Evolutionary conservation across 169 alveolate species (phyloP).

Genomic region (Cryptosporidium felis): DNA sequence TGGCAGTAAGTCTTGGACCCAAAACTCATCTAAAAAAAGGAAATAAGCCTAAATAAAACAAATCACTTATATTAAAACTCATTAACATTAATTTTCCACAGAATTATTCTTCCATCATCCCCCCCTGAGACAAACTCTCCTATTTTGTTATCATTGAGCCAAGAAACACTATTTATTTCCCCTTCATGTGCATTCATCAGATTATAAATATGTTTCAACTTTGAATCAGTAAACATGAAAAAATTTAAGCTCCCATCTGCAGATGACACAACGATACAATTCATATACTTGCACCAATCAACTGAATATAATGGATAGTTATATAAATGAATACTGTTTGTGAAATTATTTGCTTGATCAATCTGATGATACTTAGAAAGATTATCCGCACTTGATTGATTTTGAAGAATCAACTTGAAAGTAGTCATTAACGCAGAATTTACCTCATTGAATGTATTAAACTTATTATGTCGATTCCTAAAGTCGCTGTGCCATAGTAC

Average conservation of each 20-base stretch:
- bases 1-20: constrained; percentile 53
- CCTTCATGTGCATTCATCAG: constrained; percentile 21
- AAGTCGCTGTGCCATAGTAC: constrained; percentile 12
- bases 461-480: not conserved
- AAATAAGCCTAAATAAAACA: not conserved
- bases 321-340: not conserved
- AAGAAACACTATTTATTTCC: constrained; percentile 41
- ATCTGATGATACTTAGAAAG: constrained; percentile 18
- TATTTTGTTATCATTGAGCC: constrained; percentile 23
- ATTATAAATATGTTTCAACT: constrained; percentile 9
- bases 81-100: constrained; percentile 20
- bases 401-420: constrained; percentile 6
- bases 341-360: constrained; percentile 18
- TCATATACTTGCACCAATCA: constrained; percentile 59
- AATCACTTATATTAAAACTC: not conserved
- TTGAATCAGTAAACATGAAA: not conserved
- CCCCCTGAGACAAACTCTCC: constrained; percentile 60
- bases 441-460: not conserved
- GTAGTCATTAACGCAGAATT: not conserved
- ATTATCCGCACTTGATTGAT: not conserved
- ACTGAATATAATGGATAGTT: constrained; percentile 45
- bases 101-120: constrained; percentile 45
- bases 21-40: constrained; percentile 4
- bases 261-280: constrained; percentile 39
- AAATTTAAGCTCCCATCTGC: constrained; percentile 23